phyloP scores from a whole-genome alignment of 306 rosid genomes.

The Lathyrus sativus region DNA sequence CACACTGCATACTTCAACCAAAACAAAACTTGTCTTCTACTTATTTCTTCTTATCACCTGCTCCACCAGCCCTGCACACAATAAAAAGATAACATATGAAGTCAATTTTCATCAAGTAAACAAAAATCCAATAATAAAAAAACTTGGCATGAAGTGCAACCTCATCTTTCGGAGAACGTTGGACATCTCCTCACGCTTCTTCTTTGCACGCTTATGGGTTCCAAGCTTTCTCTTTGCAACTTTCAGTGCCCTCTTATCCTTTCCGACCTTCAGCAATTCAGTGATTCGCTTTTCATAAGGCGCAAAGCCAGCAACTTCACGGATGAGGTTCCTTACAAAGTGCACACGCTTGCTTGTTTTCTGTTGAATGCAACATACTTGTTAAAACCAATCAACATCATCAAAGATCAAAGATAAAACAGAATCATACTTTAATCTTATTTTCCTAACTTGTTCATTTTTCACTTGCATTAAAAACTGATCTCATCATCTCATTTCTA shows the following conservation, averaged over 20 bases:
- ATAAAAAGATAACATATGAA: not conserved
- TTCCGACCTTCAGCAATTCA: conserved; percentile 94
- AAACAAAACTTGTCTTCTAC: conserved; percentile 26
- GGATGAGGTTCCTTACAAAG: conserved; percentile 73
- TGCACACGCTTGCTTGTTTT: conserved; percentile 83
- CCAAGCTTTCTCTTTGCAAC: conserved; percentile 91
- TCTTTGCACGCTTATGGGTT: conserved; percentile 88
- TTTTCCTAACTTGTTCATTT: no score
- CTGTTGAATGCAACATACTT: conserved; percentile 39
- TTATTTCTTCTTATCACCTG: conserved; percentile 80
- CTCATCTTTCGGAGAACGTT: conserved; percentile 86
- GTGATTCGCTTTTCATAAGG: conserved; percentile 91
- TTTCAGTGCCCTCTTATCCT: conserved; percentile 86
- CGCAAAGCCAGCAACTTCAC: conserved; percentile 92
- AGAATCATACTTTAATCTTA: no score
- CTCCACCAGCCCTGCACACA: conserved; percentile 83
- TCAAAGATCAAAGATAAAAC: not conserved
- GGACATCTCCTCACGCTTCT: conserved; percentile 94
- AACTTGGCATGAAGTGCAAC: conserved; percentile 29
- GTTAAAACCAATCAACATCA: not conserved
- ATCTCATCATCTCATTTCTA: no score
- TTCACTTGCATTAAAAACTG: no score
- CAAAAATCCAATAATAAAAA: not conserved
- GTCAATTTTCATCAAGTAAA: not conserved
- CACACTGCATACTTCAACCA: conserved; percentile 9